A percentile compares a stretch with the other conserved stretches of the same genome.
phyloP scores from a whole-genome alignment of 805 yeast species.

The Ogataea thermomethanolica region DNA sequence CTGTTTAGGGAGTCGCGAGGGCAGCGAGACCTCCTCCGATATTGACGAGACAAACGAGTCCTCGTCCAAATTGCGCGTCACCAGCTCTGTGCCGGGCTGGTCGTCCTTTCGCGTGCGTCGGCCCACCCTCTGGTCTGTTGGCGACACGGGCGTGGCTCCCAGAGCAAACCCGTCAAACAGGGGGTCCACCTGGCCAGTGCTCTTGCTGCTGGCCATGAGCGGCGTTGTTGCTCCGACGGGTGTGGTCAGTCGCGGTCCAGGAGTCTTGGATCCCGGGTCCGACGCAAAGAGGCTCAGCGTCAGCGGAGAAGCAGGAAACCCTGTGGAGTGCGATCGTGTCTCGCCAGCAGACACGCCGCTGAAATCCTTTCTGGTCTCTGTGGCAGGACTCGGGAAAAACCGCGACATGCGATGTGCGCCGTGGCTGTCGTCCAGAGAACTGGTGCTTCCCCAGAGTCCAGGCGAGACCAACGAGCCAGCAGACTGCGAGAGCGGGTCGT shows the following conservation, averaged over 20 bases:
- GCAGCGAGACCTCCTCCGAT: slow-evolving; percentile 3
- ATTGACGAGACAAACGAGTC: neutral
- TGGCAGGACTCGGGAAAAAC: slow-evolving; percentile 35
- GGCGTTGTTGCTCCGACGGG: slow-evolving; percentile 12
- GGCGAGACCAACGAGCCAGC: slow-evolving; percentile 24
- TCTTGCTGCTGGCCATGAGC: slow-evolving; percentile 3
- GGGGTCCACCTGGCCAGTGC: slow-evolving; percentile 13
- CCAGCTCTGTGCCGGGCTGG: neutral
- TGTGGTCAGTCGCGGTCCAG: slow-evolving; percentile 2
- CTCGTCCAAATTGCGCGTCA: slow-evolving; percentile 1
- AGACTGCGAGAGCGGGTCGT: slow-evolving; percentile 6
- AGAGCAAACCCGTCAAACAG: slow-evolving; percentile 21
- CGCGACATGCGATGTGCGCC: slow-evolving; percentile 29
- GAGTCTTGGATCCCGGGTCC: slow-evolving; percentile 1
- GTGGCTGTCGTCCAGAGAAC: slow-evolving; percentile 24
- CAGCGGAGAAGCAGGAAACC: slow-evolving; percentile 21
- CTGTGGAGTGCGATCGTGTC: slow-evolving; percentile 21
- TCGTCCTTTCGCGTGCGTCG: neutral
- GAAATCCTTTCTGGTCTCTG: slow-evolving; percentile 22
- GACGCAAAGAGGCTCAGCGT: slow-evolving; percentile 17
- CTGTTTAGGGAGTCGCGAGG: neutral
- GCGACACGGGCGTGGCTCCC: slow-evolving; percentile 3
- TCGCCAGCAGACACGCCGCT: slow-evolving; percentile 6
- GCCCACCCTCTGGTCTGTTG: neutral
- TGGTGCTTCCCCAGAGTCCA: slow-evolving; percentile 24